Evolutionary conservation across 2,329 filamentous ascomycete species (phyloP), one percentile per base, ranked within the genome.

Genomic region (Thelonectria rubi): DNA sequence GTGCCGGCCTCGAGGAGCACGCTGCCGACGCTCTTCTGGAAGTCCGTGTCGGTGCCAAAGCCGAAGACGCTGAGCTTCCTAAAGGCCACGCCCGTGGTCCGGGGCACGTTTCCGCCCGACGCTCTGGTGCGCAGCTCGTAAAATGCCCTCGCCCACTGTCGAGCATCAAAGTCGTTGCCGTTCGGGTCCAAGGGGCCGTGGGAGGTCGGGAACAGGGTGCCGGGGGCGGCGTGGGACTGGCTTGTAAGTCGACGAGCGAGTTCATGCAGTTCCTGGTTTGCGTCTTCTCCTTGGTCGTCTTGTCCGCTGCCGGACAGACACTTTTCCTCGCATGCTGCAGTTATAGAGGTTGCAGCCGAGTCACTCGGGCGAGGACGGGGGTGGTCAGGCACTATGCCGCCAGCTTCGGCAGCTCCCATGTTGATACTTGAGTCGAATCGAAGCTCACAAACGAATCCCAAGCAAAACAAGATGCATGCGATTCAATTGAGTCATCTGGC

Each of bases 91-190:
- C 72, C 72, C 9, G 69, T 68, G 2, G 68, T 72, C 17, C 77
- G 65, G 32, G 67, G 73, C 0, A 65, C 58, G 17, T 65, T 74
- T 1, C 73, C 73, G 4, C 72, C 65, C 2, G 68, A 69, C 0
- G 63, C 63, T 9, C 71, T 66, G 5, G 62, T 71, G 5, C 73
- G 55, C 1, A 68, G 51, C 2, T 69, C 58, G 46, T 72, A 75
- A 37, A 75, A 76, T 8, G 79, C 79, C 51, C 76, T 80, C 26
- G 78, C 77, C 80, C 80, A 82, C 63, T 78, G 75, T 17, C 75
- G 75, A 5, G 79, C 74, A 59, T 77, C 77, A 66, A 82, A 82
- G 4, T 73, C 64, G 24, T 73, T 69, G 17, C 77, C 77, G 37
- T 72, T 73, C 3, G 80, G 80, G 58, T 82, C 75, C 5, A 82